phyloP scores from a whole-genome alignment of 2,329 filamentous ascomycete species.

The Curvularia verruculosa region DNA sequence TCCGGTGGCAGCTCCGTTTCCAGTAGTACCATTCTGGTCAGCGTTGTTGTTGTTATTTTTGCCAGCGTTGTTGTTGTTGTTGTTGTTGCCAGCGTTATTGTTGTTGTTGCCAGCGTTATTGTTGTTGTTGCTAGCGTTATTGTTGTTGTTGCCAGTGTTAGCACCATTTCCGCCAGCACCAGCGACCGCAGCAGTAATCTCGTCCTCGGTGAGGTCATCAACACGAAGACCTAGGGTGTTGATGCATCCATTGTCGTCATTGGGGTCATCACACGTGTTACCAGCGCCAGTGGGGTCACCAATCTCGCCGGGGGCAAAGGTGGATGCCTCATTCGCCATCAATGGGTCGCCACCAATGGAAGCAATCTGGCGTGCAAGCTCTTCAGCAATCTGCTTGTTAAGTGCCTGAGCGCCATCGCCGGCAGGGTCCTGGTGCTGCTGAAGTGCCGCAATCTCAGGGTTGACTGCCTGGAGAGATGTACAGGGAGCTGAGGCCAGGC shows the following conservation, averaged over 20 bases:
- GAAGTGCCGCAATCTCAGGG: constrained; percentile 68
- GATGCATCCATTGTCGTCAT: constrained; percentile 61
- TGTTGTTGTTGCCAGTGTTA: constrained; percentile 17
- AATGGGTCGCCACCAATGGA: constrained; percentile 67
- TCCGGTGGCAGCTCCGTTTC: neutral
- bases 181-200: constrained; percentile 58
- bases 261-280: constrained; percentile 59
- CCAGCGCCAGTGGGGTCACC: constrained; percentile 58
- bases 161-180: constrained; percentile 16
- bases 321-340: constrained; percentile 66
- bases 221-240: constrained; percentile 60
- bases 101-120: neutral
- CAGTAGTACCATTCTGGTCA: neutral
- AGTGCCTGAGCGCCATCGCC: constrained; percentile 60
- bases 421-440: constrained; percentile 72
- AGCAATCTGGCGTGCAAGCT: constrained; percentile 65
- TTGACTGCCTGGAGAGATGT: constrained; percentile 62
- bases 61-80: neutral
- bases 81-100: neutral
- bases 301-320: constrained; percentile 66
- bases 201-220: constrained; percentile 59
- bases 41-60: neutral
- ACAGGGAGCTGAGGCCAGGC: constrained; percentile 64
- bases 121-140: neutral
- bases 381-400: constrained; percentile 67